Conservation (phyloP, 192 early-diverging fungal genomes). For the Spizellomyces sp. region DNA sequence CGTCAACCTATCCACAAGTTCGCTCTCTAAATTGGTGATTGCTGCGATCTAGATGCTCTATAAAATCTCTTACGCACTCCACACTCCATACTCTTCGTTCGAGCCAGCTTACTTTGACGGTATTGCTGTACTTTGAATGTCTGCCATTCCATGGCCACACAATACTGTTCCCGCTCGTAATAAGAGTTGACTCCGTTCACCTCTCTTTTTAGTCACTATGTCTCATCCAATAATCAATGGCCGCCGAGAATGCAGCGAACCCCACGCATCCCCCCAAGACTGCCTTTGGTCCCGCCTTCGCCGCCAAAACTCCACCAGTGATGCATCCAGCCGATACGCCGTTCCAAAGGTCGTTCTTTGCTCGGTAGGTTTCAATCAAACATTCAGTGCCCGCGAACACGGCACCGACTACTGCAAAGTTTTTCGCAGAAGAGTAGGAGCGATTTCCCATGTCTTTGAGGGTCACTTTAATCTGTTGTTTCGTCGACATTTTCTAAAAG, state of each 20-base stretch:
- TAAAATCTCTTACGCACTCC: too few species aligned
- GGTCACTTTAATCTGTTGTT: conserved; percentile 83
- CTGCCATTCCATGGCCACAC: too few species aligned
- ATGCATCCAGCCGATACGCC: conserved; percentile 87
- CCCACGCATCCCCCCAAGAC: conserved; percentile 81
- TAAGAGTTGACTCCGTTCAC: too few species aligned
- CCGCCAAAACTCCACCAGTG: conserved; percentile 73
- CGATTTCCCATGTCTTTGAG: conserved; percentile 86
- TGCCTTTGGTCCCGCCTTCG: conserved; percentile 71
- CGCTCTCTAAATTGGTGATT: too few species aligned
- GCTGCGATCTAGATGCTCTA: too few species aligned
- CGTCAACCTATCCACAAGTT: too few species aligned
- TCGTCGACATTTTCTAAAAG: conserved; percentile 68
- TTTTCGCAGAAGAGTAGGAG: conserved; percentile 84
- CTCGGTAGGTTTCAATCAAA: conserved; percentile 91
- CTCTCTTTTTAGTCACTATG: conserved; percentile 14
- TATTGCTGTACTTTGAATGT: too few species aligned
- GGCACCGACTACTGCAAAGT: conserved; percentile 89
- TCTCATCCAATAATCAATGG: conserved; percentile 89
- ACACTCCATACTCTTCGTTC: too few species aligned
- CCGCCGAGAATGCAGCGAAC: conserved; percentile 93
- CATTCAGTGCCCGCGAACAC: conserved; percentile 94
- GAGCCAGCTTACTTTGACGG: too few species aligned
- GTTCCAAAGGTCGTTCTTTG: conserved; percentile 94
- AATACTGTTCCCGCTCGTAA: too few species aligned